These are phyloP conservation scores for Hebeloma cylindrosporum DNA, from an alignment of 768 basidiomycete genomes.

Conservation along the genomic window DNA sequence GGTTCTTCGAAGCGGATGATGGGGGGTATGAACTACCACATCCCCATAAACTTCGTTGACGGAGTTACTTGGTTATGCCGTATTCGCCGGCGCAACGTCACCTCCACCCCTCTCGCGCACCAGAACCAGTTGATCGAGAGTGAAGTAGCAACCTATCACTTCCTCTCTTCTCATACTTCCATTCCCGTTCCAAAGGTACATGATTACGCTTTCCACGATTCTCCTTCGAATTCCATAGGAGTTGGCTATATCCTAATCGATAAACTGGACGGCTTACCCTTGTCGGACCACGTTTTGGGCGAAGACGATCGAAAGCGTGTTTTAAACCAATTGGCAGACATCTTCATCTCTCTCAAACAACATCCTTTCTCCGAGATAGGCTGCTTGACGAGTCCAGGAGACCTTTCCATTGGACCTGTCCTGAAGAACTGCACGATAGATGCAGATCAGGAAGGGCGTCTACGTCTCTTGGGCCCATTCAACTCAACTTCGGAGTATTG, in stretches of 20 bases:
- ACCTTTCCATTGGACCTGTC: constrained; percentile 3
- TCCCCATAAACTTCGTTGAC: constrained; percentile 1
- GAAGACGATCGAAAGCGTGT: not conserved
- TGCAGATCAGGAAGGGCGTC: not conserved
- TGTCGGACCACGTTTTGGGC: not conserved
- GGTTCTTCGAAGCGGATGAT: not conserved
- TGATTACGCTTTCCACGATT: not conserved
- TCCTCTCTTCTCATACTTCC: constrained; percentile 1
- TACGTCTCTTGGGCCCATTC: constrained; percentile 8
- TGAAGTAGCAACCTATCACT: constrained; percentile 6
- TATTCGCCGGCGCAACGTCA: constrained; percentile 6
- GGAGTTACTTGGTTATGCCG: constrained; percentile 10
- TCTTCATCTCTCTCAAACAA: not conserved
- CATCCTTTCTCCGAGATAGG: constrained; percentile 7
- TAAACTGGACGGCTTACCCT: constrained; percentile 1
- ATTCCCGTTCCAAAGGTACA: constrained; percentile 5
- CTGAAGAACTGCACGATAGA: not conserved
- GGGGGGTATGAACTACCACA: constrained; percentile 9
- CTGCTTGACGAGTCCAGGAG: constrained; percentile 1
- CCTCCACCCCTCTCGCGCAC: not conserved
- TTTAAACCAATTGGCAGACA: constrained; percentile 3
- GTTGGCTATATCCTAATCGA: constrained; percentile 13
- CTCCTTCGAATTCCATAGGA: constrained; percentile 3
- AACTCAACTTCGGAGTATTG: constrained; percentile 2
- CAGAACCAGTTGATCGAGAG: constrained; percentile 2